Base-by-base conservation (phyloP, 805 yeast genomes). In the Starmerella riodocensis region DNA sequence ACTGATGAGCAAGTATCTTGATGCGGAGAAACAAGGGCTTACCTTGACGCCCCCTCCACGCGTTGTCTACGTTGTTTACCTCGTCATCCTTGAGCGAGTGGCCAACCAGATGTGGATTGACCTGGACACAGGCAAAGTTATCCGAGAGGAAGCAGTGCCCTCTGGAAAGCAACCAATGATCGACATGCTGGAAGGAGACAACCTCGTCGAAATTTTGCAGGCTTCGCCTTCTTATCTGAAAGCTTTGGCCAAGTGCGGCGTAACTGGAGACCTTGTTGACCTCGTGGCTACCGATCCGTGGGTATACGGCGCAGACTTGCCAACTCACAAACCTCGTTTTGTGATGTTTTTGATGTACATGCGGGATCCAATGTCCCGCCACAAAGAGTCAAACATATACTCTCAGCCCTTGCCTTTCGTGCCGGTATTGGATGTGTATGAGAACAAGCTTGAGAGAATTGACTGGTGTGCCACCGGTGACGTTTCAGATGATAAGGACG, bases 211-310 rank as follows among this genome's bases (percentile, higher is more conserved):
- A 22, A 19, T 38, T 24, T 34, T 49, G 32, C 34, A 40, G 27
- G 73, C 79, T 60, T 95, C 88, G 59, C 96, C 97, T 14, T 95
- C 84, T 63, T 79, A 88, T 43, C 81, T 80, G 38, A 70, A 75
- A 32, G 85, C 86, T 47, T 67, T 91, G 63, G 85, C 79, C 59
- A 95, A 86, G 57, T 96, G 96, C 13, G 86, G 50, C 4, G 36
- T 47, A 18, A 45, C 48, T n/a, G 48, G 38, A 16, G 48, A 45
- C 24, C 29, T 29, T 29, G 29, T 41, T 24, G 24, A 41, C 27
- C 27, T 31, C 24, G 41, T 49, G 4, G 33, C 40, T 12, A 45
- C 49, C 13, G 49, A 47, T 20, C 49, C 47, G 40, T 81, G 93
- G 91, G 79, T 79, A 67, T 79, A 81, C 56, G 91, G 88, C 53